Evolutionary conservation across 345 rosid genomes (phyloP), one percentile per base, ranked within the genome.

Genomic region (Populus davidiana): DNA sequence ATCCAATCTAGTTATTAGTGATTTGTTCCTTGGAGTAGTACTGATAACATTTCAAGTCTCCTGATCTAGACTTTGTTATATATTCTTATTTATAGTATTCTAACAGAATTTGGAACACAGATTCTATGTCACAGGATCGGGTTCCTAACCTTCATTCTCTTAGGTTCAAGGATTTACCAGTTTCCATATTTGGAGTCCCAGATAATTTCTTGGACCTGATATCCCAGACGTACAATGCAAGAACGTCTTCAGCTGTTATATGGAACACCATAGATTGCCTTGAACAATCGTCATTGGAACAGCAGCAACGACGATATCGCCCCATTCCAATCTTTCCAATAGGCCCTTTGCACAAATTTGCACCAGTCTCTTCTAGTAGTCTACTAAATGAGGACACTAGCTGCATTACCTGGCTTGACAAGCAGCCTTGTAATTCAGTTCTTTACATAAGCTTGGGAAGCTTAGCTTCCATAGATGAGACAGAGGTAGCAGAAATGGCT

Each of bases 341-440:
- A 33, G 88, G 88, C 33, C 86, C 88, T 10, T 2, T 82, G 25
- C 80, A 84, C 81, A 88, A 84, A 76, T 33, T 81, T 59, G 67
- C 83, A 6, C 75, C 86, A 64, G 20, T 76, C 6, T 31, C 41
- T 39, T 76, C 81, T 4, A 50, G 70, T 50, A 80, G 83, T 66
- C 61, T 77, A 27, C 54, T 77, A 3, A 29, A 47, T 20, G 88
- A 84, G 71, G 88, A 84, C 25, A 23, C 49, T 16, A 79, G 63
- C 62, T 84, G 87, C 72, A 75, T 84, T n/a, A 1, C 83, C 62
- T 84, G 87, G 87, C 87, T 86, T n/a, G 56, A 81, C 75, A 75
- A 74, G 70, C 87, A 82, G 63, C 41, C 78, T n/a, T 41, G 36
- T 2, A 75, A 81, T 2, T 81, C 86, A 10, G 85, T 83, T 23